Percentiles rank a stretch among this genome's conserved stretches.
These are phyloP conservation scores for Calendula officinalis DNA, from an alignment of 129 eudicot species.

Conservation along the genomic window DNA sequence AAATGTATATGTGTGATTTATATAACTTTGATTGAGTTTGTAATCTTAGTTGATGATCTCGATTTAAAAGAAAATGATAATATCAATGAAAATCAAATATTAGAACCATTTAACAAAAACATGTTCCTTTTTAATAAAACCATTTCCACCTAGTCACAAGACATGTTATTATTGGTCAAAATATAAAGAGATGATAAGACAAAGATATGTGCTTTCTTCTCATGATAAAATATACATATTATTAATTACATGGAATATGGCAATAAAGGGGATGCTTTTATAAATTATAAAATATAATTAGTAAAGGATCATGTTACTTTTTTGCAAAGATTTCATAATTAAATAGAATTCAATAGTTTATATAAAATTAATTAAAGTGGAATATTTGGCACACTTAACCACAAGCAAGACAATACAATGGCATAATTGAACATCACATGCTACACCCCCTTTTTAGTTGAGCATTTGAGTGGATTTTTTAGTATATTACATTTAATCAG, in stretches of 20 bases:
- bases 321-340: slow-evolving; percentile 32
- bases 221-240: slow-evolving; percentile 17
- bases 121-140: no score
- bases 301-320: slow-evolving; percentile 29
- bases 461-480: slow-evolving; percentile 29
- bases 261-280: slow-evolving; percentile 28
- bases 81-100: no score
- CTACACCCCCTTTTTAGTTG: slow-evolving; percentile 30
- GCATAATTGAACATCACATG: slow-evolving; percentile 74
- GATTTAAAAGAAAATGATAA: no score
- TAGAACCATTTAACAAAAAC: no score
- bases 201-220: slow-evolving; percentile 31
- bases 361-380: slow-evolving; percentile 29
- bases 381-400: slow-evolving; percentile 40
- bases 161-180: no score
- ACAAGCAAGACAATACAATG: slow-evolving; percentile 76
- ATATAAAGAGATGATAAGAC: slow-evolving; percentile 27
- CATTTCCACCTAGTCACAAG: no score
- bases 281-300: slow-evolving; percentile 17
- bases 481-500: not conserved
- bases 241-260: no score
- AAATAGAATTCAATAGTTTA: slow-evolving; percentile 14
- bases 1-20: no score
- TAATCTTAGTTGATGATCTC: no score
- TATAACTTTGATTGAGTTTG: no score